Evolutionary conservation across 2,329 filamentous ascomycete genomes (phyloP), one percentile per base, ranked within the genome.

Genomic region (Microsporum audouinii): DNA sequence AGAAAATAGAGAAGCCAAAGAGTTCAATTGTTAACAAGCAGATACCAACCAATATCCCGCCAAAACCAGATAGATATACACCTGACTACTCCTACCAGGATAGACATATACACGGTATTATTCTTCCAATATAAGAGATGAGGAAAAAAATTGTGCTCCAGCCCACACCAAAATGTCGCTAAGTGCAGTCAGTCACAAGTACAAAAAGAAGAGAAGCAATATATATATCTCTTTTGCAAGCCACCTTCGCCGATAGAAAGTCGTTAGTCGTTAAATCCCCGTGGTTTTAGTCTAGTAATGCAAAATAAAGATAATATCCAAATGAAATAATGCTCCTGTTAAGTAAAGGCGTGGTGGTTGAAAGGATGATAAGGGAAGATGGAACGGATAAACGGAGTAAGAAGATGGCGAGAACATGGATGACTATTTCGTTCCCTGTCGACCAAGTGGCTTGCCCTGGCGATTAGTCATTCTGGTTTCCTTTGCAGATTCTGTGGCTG

Each of bases 371-470:
- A 34, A 55, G 5, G 33, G 10, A 7, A 55, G 14, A 14, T 38
- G 33, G 23, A n/a, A 36, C 36, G 33, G 23, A 36, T 34, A 12
- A 27, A 27, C 2, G 6, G 23, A 29, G 49, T 12, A 27, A 33
- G 1, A 7, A 29, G 27, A 12, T 33, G 12, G 8, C 6, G 45
- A 4, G 45, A 55, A 7, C 4, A 14, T 2, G 36, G n/a, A 36
- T n/a, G 3, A 17, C 17, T 59, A 59, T 36, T 47, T 59, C 5
- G 75, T 75, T 12, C 79, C 80, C 65, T 82, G 80, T 65, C 81
- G 72, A 5, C 77, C 78, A 56, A 79, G 68, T 4, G 76, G 73
- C 67, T 80, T 82, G 7, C 78, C 78, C 62, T 78, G 77, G 57
- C 78, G 73, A 66, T 75, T 78, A 29, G 76, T 72, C 10, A 70